Base-by-base conservation (phyloP, 2,329 filamentous ascomycete species). In the Meredithiella fracta region DNA sequence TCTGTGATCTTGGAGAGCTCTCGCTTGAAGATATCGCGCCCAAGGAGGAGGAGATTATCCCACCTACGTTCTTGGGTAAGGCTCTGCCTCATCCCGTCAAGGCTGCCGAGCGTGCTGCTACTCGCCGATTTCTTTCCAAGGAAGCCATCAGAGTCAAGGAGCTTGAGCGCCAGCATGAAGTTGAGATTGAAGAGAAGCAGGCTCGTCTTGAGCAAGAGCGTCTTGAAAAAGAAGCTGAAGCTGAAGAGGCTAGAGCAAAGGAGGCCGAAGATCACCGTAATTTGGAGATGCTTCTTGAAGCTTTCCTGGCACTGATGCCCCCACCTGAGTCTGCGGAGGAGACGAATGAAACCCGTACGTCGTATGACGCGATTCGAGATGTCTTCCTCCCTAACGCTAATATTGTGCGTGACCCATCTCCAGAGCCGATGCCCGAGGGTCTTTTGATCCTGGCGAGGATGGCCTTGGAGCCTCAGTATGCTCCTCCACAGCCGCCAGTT, bases 1-100 rank as follows among this genome's bases (percentile, higher is more conserved):
- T 72, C 59, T 72, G 69, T 63, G 69, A 67, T 57, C 54, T 65
- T 26, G 61, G 63, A 2, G 62, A 64, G 1, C 63, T 71, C 20
- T 4, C 23, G 7, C 44, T 51, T n/a, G 60, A 65, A 8, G 40
- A 58, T 1, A 64, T 68, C 6, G 68, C 70, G 5, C 59, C 70
- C 6, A 68, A 64, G 63, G 42, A 49, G 2, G 56, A 53, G 17
- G 37, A 51, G n/a, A 34, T n/a, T 4, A 54, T 51, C 23, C 55
- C 59, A 9, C 42, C 37, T 17, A 51, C 57, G 22, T 54, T 58
- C 20, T 53, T 15, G 26, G 59, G 59, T 20, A 42, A 54, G 8
- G 56, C 59, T 29, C 55, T 60, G 23, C 53, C 55, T 22, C 52
- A 55, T 17, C 47, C 53, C 9, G 51, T 53, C 22, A 26, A 52